A percentile compares a stretch with the other conserved stretches of the same genome.
These are phyloP conservation scores for Penicillium turbatum DNA, from an alignment of 495 filamentous ascomycete genomes.

Conservation along the genomic window DNA sequence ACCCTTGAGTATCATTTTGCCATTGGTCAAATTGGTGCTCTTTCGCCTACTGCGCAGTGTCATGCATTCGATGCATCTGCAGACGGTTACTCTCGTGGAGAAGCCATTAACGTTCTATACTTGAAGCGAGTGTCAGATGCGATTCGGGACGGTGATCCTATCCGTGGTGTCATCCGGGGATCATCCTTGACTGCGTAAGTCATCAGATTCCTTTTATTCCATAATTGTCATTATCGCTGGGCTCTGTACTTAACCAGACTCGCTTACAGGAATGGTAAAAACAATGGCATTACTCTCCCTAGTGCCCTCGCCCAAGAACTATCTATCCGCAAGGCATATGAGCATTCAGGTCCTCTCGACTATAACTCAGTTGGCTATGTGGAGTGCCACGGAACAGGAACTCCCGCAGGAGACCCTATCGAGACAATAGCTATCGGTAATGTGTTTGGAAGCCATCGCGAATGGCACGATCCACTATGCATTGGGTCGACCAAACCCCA, in stretches of 20 bases:
- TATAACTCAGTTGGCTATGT: background rate
- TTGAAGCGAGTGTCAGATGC: background rate
- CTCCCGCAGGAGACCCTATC: background rate
- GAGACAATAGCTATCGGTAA: background rate
- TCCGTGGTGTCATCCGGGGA: background rate
- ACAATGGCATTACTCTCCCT: background rate
- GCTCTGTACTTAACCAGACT: too few relatives aligned
- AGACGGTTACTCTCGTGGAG: background rate
- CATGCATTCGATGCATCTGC: background rate
- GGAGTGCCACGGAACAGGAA: background rate
- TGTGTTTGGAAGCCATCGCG: background rate
- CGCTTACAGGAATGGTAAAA: too few relatives aligned
- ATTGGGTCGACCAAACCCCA: background rate
- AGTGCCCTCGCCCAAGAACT: background rate
- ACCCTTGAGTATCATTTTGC: background rate
- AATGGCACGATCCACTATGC: background rate
- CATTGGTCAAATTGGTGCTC: background rate
- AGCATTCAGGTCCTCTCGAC: background rate
- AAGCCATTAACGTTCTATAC: background rate
- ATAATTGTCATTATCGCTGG: too few relatives aligned
- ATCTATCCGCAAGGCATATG: background rate
- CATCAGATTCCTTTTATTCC: background rate
- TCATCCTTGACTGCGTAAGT: background rate
- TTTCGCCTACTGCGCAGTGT: background rate
- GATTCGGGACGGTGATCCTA: background rate